These are phyloP conservation scores for Vitis hybrid DNA, from an alignment of 177 flowering plant genomes.

Conservation along the genomic window DNA sequence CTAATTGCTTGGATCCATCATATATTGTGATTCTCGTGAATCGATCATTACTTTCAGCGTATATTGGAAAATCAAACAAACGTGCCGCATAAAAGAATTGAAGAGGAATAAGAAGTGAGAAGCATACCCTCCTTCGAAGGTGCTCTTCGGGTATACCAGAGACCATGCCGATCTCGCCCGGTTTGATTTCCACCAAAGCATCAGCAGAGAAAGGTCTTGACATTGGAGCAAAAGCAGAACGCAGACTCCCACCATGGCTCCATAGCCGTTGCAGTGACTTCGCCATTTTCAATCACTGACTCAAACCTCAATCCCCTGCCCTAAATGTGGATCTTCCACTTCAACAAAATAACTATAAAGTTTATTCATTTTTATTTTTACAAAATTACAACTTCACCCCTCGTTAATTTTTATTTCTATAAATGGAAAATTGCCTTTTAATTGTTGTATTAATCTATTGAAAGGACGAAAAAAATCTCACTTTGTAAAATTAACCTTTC, in stretches of 20 bases:
- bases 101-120: background rate
- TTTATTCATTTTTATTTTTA: too few species aligned
- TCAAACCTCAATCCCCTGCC: too few species aligned
- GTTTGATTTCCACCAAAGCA: conserved; percentile 39
- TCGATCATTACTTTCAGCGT: background rate
- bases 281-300: conserved; percentile 15
- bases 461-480: too few species aligned
- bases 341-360: too few species aligned
- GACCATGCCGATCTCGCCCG: conserved; percentile 52
- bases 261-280: conserved; percentile 17
- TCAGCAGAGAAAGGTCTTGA: conserved; percentile 34
- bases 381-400: too few species aligned
- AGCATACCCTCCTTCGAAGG: conserved; percentile 37
- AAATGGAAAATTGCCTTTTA: too few species aligned
- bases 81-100: background rate
- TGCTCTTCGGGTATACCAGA: conserved; percentile 54
- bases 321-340: too few species aligned
- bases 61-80: background rate
- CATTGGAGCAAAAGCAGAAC: conserved; percentile 2
- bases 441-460: too few species aligned
- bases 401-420: too few species aligned
- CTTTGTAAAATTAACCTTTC: too few species aligned
- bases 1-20: too few species aligned
- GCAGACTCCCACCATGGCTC: conserved; percentile 15
- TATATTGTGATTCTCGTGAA: too few species aligned